These are phyloP conservation scores for Aspergillus sp. DNA, from an alignment of 2,329 filamentous ascomycete species.

Conservation along the genomic window DNA sequence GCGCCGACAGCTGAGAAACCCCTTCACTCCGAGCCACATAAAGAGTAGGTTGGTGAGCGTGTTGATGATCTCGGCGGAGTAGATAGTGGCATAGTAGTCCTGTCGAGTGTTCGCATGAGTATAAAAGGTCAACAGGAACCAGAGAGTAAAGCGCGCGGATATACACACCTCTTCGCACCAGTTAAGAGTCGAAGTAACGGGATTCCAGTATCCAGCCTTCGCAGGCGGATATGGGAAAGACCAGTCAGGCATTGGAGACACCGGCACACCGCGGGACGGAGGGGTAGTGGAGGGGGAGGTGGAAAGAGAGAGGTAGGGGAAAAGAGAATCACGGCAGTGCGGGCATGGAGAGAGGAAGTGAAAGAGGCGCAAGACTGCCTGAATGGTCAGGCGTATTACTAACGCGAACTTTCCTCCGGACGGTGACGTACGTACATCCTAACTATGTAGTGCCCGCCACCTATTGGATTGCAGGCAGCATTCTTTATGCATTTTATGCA, in stretches of 20 bases:
- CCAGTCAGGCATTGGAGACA: constrained; percentile 28
- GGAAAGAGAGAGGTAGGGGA: background rate
- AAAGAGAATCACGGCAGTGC: background rate
- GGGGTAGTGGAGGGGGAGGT: background rate
- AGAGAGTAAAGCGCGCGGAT: background rate
- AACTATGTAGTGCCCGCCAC: too few relatives aligned
- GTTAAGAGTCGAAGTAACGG: constrained; percentile 71
- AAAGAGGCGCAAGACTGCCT: background rate
- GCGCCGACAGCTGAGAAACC: constrained; percentile 69
- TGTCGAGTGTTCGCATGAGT: constrained; percentile 33
- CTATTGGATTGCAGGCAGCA: background rate
- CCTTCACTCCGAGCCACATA: constrained; percentile 72
- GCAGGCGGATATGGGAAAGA: constrained; percentile 45
- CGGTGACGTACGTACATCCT: background rate
- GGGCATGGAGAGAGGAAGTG: background rate
- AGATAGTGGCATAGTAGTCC: constrained; percentile 74
- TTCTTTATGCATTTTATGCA: background rate
- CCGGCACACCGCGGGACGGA: constrained; percentile 9
- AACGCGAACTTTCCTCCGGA: background rate
- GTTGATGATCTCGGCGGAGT: constrained; percentile 76
- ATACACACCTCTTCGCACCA: constrained; percentile 72
- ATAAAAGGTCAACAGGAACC: background rate
- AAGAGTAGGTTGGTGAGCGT: constrained; percentile 82
- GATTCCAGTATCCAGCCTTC: constrained; percentile 63
- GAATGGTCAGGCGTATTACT: background rate